Base-by-base conservation (phyloP, 331 rosid genomes). In the Malus hybrid region DNA sequence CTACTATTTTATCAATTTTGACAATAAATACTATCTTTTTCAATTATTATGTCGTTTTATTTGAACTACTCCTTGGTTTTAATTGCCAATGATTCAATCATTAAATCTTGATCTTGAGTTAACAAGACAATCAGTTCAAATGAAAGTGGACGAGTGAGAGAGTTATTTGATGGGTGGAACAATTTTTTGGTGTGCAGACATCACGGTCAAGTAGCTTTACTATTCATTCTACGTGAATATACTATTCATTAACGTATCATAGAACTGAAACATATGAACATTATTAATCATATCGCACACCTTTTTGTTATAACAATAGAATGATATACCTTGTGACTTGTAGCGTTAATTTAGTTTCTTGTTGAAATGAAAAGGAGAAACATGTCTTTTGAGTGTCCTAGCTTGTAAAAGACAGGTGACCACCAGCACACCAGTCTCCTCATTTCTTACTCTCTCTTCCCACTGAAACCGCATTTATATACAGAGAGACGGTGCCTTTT, bases 381-480 rank as follows among this genome's bases (percentile, higher is more conserved):
- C n/a, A 28, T 28, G 36, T 63, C 39, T 11, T 29, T 29, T 29
- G 22, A 28, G 20, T 6, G 4, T 6, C 67, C 64, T 10, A 6
- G 39, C 36, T 29, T 28, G 6, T 28, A 3, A 62, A 39, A 39
- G 12, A 39, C 46, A 39, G 3, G 46, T 39, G 34, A 15, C 66
- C 39, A 62, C 39, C 16, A 28, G 28, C 52, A 42, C 46, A 42
- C 46, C 46, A 2, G 46, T 44, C 50, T 11, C 50, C 1, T 42
- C 13, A 0, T 42, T 39, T 4, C 50, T 44, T 1, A 3, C 50
- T 44, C 48, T 54, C 72, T 72, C 64, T 66, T 44, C 2, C 76
- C 85, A 80, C 86, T 79, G 80, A 80, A 81, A 87, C 88, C 72
- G 85, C 88, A 77, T 85, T 85, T 85, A 69, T 85, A 69, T 78